Evolutionary conservation across 2,329 filamentous ascomycete species (phyloP).

Genomic region (Hansfordia pulvinata): DNA sequence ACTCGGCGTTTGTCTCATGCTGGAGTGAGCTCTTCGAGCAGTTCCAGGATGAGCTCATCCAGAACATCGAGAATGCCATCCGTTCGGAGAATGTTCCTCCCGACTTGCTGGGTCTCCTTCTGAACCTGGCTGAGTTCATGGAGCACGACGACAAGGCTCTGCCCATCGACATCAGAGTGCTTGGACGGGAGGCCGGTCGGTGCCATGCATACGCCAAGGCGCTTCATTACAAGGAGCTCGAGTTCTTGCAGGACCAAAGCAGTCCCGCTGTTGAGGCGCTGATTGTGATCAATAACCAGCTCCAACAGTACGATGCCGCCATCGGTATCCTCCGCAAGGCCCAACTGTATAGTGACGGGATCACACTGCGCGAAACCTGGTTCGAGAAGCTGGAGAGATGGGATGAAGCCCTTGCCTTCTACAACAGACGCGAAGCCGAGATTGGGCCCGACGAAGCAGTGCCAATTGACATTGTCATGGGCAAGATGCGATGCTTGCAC

Average conservation of each 20-base stretch:
- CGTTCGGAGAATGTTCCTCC: slow-evolving; percentile 92
- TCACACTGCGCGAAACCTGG: slow-evolving; percentile 95
- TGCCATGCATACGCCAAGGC: slow-evolving; percentile 98
- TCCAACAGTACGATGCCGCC: slow-evolving; percentile 95
- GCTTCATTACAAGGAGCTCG: slow-evolving; percentile 95
- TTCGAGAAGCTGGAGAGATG: slow-evolving; percentile 97
- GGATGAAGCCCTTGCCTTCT: slow-evolving; percentile 91
- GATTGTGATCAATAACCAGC: slow-evolving; percentile 98
- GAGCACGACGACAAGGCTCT: slow-evolving; percentile 98
- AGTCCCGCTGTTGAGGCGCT: slow-evolving; percentile 89
- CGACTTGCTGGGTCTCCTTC: slow-evolving; percentile 81
- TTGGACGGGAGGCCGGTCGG: slow-evolving; percentile 88
- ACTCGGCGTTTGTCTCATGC: slow-evolving; percentile 96
- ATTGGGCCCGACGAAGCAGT: slow-evolving; percentile 39
- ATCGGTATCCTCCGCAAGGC: slow-evolving; percentile 96
- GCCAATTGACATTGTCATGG: slow-evolving; percentile 94
- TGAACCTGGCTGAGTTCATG: slow-evolving; percentile 99
- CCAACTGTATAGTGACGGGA: slow-evolving; percentile 83
- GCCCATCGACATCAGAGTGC: slow-evolving; percentile 88
- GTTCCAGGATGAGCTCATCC: slow-evolving; percentile 91
- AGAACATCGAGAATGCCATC: slow-evolving; percentile 89
- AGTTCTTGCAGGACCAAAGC: slow-evolving; percentile 96
- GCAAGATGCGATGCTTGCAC: slow-evolving; percentile 97
- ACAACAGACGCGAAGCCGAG: slow-evolving; percentile 71
- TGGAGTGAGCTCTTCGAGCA: slow-evolving; percentile 97